phyloP scores from a whole-genome alignment of 75 land plant species.

The Adiantum capillusveneris region DNA sequence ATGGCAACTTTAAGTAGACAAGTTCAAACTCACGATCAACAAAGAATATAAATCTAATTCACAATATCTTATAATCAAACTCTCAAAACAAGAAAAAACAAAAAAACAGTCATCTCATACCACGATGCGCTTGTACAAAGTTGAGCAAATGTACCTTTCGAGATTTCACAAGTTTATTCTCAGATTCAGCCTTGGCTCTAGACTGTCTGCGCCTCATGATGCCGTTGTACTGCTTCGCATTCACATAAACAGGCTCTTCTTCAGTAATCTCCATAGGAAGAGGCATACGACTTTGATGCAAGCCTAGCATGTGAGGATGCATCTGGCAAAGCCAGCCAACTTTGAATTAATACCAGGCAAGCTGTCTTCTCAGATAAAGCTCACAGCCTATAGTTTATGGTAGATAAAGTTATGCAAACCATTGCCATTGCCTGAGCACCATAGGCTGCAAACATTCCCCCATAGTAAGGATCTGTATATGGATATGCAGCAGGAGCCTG shows the following conservation, averaged over 20 bases:
- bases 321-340: conserved; percentile 20
- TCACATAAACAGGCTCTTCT: conserved; percentile 75
- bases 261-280: conserved; percentile 67
- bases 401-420: conserved; percentile 15
- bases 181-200: conserved; percentile 75
- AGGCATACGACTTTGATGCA: conserved; percentile 58
- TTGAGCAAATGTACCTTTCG: conserved; percentile 58
- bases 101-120: too few species aligned
- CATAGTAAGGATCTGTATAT: conserved; percentile 58
- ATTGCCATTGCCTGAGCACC: conserved; percentile 56
- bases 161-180: conserved; percentile 48
- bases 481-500: conserved; percentile 61
- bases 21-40: too few species aligned
- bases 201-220: conserved; percentile 60
- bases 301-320: conserved; percentile 55
- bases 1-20: too few species aligned
- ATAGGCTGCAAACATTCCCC: conserved; percentile 57
- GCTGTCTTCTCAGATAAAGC: not conserved
- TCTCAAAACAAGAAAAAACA: too few species aligned
- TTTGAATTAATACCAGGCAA: not conserved
- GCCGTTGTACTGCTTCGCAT: conserved; percentile 82
- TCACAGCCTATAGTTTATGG: too few species aligned
- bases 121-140: too few species aligned
- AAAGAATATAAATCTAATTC: too few species aligned
- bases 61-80: too few species aligned